These are phyloP conservation scores for Aaosphaeria pasadenensis DNA, from an alignment of 2,329 filamentous ascomycete genomes.

Conservation along the genomic window DNA sequence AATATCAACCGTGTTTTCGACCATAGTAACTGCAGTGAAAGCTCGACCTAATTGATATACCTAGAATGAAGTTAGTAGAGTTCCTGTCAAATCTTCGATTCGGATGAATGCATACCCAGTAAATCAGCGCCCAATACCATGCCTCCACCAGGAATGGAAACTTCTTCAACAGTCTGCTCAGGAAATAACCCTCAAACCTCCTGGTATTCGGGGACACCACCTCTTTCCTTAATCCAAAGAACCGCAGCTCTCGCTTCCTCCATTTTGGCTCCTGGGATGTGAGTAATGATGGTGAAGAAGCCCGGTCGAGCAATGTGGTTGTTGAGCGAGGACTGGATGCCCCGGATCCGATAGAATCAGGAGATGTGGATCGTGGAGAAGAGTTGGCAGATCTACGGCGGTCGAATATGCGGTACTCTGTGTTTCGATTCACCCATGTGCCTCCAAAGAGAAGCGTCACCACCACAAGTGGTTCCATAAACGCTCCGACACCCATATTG, in stretches of 20 bases:
- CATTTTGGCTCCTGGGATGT: slow-evolving; percentile 45
- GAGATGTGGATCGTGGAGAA: slow-evolving; percentile 36
- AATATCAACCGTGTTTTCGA: slow-evolving; percentile 65
- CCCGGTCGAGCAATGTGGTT: slow-evolving; percentile 30
- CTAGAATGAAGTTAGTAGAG: slow-evolving; percentile 37
- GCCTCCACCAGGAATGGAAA: slow-evolving; percentile 72
- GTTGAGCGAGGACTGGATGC: slow-evolving; percentile 36
- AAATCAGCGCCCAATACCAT: slow-evolving; percentile 75
- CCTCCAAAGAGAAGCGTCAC: slow-evolving; percentile 59
- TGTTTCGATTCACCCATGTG: slow-evolving; percentile 60
- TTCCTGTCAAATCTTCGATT: neutral
- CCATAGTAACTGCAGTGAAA: slow-evolving; percentile 66
- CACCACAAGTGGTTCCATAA: slow-evolving; percentile 62
- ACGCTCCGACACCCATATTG: slow-evolving; percentile 54
- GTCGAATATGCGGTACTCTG: slow-evolving; percentile 34
- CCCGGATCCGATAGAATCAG: slow-evolving; percentile 40
- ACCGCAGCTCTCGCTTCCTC: slow-evolving; percentile 48
- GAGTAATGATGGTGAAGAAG: slow-evolving; percentile 42
- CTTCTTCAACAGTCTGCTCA: slow-evolving; percentile 63
- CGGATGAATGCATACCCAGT: slow-evolving; percentile 60
- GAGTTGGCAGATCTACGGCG: slow-evolving; percentile 15
- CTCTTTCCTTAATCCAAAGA: slow-evolving; percentile 46
- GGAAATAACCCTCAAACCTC: slow-evolving; percentile 57
- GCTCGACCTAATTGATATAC: slow-evolving; percentile 73
- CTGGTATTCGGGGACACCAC: slow-evolving; percentile 61